Base-by-base conservation (phyloP, 805 yeast species). In the Candida ascalaphidarum region DNA sequence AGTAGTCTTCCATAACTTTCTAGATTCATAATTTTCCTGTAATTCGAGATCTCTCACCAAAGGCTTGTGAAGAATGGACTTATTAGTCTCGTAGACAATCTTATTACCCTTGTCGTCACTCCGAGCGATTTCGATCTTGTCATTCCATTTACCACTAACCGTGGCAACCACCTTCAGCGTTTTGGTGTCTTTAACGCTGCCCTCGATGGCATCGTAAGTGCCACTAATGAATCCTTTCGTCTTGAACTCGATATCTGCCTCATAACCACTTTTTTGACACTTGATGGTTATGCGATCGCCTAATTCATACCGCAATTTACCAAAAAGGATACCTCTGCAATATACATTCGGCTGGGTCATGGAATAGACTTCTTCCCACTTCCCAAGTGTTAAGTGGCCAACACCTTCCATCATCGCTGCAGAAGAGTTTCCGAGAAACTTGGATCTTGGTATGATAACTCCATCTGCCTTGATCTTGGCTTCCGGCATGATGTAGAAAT, bases 401-500 rank as follows among this genome's bases (percentile, higher is more conserved):
- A 70, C 48, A 13, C 98, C 98, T 43, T 88, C 95, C 98, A 92
- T 92, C 52, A 92, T 74, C 2, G 95, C 94, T 13, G 97, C 98
- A 0, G 96, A 88, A 2, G 96, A 85, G 49, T 92, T 92, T 18
- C 98, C 98, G 35, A 89, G 63, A 45, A 92, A 92, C 44, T 74
- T 73, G 1, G 96, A 86, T 46, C 73, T 78, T 14, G 98, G 98
- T 24, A 85, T 66, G 12, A 86, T 75, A 10, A 81, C 69, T 17
- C 98, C 98, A 47, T 92, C 98, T 14, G 80, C 85, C 37, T 92
- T 72, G 33, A 92, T 82, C 40, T 74, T 73, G 33, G 72, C 71
- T 32, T 75, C 81, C 0, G 98, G 98, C 21, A 83, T 71, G 55
- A 79, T 64, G 51, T 84, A 92, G 49, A 86, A 92, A 55, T 89